Conservation (phyloP, 805 yeast genomes). For the Candida coquimbonensis region DNA sequence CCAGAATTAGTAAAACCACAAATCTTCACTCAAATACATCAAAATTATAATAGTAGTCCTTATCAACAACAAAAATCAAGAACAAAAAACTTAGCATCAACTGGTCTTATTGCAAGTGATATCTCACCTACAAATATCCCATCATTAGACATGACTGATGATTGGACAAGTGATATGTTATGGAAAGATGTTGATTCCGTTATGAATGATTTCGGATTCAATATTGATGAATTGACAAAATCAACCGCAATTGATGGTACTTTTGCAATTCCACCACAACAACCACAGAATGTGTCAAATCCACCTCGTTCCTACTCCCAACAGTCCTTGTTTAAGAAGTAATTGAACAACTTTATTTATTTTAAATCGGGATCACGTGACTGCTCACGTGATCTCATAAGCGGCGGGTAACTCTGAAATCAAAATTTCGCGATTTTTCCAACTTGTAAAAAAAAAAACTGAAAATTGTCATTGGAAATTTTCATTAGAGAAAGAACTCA, state of each 20-base stretch:
- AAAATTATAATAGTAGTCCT: neutral
- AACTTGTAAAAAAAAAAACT: neutral
- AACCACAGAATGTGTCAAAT: neutral
- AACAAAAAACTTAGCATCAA: neutral
- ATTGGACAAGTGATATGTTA: slow-evolving; percentile 36
- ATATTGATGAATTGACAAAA: slow-evolving; percentile 33
- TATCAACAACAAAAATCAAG: neutral
- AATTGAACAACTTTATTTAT: neutral
- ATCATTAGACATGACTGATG: slow-evolving; percentile 31
- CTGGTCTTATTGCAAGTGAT: neutral
- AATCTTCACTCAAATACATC: neutral
- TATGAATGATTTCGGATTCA: slow-evolving; percentile 90
- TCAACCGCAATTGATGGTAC: neutral
- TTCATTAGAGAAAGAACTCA: neutral
- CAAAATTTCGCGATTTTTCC: neutral
- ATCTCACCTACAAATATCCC: slow-evolving; percentile 20
- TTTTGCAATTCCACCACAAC: slow-evolving; percentile 2
- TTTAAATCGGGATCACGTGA: neutral
- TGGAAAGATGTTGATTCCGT: slow-evolving; percentile 81
- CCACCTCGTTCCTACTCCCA: neutral
- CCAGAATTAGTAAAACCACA: neutral
- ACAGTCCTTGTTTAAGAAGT: neutral
- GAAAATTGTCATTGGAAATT: neutral
- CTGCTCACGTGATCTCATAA: neutral
- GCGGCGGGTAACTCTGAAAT: slow-evolving; percentile 4